A percentile compares a stretch with the other conserved stretches of the same genome.
Evolutionary conservation across 1,284 basidiomycete species (phyloP).

Genomic region (Fomitiporia mediterranea): DNA sequence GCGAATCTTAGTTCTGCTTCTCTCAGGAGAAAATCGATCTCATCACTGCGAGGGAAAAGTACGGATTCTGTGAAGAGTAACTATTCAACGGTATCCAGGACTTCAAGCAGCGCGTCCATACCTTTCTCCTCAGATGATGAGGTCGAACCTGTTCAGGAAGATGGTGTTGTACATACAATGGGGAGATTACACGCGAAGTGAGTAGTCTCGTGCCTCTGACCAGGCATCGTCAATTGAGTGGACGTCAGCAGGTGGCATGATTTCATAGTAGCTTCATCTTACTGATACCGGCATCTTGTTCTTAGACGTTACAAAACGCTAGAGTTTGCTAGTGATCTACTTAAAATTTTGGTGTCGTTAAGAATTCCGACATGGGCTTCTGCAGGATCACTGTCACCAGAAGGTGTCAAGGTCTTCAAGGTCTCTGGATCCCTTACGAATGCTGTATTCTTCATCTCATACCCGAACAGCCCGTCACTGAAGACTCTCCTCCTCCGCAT

Average conservation of each 20-base stretch:
- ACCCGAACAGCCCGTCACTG: conserved; percentile 43
- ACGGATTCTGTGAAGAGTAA: conserved; percentile 4
- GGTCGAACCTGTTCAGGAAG: conserved; percentile 45
- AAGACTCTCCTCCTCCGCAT: conserved; percentile 80
- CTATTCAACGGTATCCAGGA: conserved; percentile 17
- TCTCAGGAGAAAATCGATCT: background rate
- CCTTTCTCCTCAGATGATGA: conserved; percentile 37
- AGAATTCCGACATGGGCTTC: conserved; percentile 53
- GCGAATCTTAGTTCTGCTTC: conserved; percentile 1
- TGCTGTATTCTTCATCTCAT: conserved; percentile 89
- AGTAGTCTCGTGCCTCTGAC: conserved; percentile 20
- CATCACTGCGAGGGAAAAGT: conserved; percentile 9
- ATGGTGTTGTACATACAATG: conserved; percentile 61
- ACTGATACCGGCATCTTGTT: conserved; percentile 14
- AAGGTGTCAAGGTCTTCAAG: conserved; percentile 63
- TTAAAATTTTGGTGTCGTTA: conserved; percentile 51
- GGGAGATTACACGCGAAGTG: conserved; percentile 31
- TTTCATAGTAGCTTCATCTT: conserved; percentile 3
- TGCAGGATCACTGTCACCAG: conserved; percentile 36
- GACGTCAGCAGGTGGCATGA: conserved; percentile 5
- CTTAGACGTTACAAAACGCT: conserved; percentile 62
- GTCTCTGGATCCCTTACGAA: conserved; percentile 93
- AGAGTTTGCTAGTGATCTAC: conserved; percentile 53
- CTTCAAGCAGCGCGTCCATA: conserved; percentile 40
- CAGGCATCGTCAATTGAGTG: conserved; percentile 18